Conservation (phyloP, 2,329 filamentous ascomycete genomes). For the Zopfia rhizophila region DNA sequence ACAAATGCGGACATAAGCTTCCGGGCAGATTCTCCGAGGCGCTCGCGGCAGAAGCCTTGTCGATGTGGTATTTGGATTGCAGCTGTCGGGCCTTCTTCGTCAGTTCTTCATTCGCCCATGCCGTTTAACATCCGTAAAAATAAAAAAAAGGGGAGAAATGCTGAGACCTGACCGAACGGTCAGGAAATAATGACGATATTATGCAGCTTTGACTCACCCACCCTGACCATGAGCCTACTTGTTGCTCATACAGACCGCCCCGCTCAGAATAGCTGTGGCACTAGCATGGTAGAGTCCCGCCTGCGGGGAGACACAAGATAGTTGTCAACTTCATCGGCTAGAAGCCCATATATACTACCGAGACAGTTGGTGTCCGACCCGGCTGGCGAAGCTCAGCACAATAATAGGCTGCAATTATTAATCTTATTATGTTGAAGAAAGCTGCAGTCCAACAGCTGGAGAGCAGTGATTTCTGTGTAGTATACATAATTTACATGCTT, state of each 20-base stretch:
- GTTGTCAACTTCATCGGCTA: too few relatives aligned
- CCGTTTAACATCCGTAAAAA: background rate
- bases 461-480: slow-evolving; percentile 20
- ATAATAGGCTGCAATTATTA: too few relatives aligned
- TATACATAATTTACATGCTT: slow-evolving; percentile 42
- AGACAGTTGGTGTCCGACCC: too few relatives aligned
- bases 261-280: too few relatives aligned
- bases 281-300: too few relatives aligned
- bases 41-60: slow-evolving; percentile 4
- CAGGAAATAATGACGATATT: slow-evolving; percentile 22
- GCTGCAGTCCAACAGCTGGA: slow-evolving; percentile 5
- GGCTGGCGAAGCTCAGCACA: too few relatives aligned
- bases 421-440: slow-evolving; percentile 7
- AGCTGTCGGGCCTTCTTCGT: background rate
- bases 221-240: too few relatives aligned
- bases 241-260: too few relatives aligned
- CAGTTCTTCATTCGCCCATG: slow-evolving; percentile 1
- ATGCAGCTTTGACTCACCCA: slow-evolving; percentile 9
- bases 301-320: too few relatives aligned
- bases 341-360: too few relatives aligned
- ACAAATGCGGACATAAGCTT: too few relatives aligned
- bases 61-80: background rate
- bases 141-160: background rate
- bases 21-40: too few relatives aligned
- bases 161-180: background rate